phyloP scores from a whole-genome alignment of 768 basidiomycete species.

The Auricularia auricula-judae region DNA sequence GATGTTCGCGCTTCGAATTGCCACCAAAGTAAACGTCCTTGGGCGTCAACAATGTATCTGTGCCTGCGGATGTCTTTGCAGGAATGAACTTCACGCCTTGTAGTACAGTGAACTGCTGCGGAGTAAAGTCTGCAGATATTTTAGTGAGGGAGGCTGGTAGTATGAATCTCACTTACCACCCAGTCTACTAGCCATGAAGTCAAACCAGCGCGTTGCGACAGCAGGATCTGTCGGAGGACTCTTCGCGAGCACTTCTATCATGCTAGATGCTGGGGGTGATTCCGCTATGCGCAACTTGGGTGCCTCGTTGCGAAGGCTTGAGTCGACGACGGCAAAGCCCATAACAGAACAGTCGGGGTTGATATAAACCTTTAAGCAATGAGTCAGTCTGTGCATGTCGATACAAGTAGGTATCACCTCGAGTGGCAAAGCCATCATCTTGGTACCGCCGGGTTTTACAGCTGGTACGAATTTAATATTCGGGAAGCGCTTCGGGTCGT shows the following conservation, averaged over 20 bases:
- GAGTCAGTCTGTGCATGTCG: not conserved
- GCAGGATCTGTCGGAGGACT: slow-evolving; percentile 45
- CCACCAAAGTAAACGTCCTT: slow-evolving; percentile 60
- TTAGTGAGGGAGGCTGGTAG: not conserved
- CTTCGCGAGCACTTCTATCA: slow-evolving; percentile 48
- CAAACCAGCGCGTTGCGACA: slow-evolving; percentile 57
- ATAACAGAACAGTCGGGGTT: slow-evolving; percentile 55
- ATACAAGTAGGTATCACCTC: slow-evolving; percentile 37
- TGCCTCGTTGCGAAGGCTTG: slow-evolving; percentile 39
- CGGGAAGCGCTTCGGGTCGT: slow-evolving; percentile 42
- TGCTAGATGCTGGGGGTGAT: slow-evolving; percentile 51
- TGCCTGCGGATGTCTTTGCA: slow-evolving; percentile 21
- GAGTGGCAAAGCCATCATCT: slow-evolving; percentile 45
- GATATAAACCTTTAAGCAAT: slow-evolving; percentile 48
- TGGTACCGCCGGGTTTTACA: slow-evolving; percentile 33
- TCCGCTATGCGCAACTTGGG: slow-evolving; percentile 57
- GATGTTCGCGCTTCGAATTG: slow-evolving; percentile 43
- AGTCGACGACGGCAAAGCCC: slow-evolving; percentile 65
- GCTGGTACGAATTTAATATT: slow-evolving; percentile 75
- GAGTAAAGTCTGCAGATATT: slow-evolving; percentile 41
- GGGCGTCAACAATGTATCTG: slow-evolving; percentile 36
- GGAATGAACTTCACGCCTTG: slow-evolving; percentile 61
- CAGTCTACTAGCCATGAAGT: slow-evolving; percentile 50
- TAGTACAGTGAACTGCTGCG: slow-evolving; percentile 42
- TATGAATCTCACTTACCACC: slow-evolving; percentile 31